Evolutionary conservation across 2,329 filamentous ascomycete genomes (phyloP).

Genomic region (Aspergillus quadricinctus): DNA sequence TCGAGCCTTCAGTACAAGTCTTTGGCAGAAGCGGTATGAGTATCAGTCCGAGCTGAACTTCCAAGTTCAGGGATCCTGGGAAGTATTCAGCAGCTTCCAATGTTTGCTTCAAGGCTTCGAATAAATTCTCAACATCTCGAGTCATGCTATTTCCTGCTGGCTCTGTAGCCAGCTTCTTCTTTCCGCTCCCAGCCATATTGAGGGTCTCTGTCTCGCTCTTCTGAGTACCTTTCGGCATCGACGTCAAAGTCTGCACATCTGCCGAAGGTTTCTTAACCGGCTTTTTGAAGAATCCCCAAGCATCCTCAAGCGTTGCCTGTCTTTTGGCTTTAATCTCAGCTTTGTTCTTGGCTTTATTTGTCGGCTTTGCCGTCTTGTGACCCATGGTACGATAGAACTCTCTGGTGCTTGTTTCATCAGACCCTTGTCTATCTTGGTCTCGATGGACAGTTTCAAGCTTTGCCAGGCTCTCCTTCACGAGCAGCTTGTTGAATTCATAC

Average conservation of each 20-base stretch:
- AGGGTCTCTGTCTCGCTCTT: not conserved
- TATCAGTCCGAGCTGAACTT: slow-evolving; percentile 36
- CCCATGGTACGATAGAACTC: slow-evolving; percentile 27
- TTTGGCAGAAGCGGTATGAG: slow-evolving; percentile 26
- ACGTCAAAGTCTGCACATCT: not conserved
- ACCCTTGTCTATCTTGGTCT: slow-evolving; percentile 5
- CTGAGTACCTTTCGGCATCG: not conserved
- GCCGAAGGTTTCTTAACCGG: slow-evolving; percentile 2
- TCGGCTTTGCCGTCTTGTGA: slow-evolving; percentile 21
- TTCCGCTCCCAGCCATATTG: not conserved
- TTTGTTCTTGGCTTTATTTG: slow-evolving; percentile 14
- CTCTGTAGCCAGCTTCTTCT: not conserved
- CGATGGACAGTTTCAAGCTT: slow-evolving; percentile 11
- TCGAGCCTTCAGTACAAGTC: slow-evolving; percentile 9
- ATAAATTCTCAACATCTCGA: slow-evolving; percentile 21
- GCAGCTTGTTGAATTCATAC: not conserved
- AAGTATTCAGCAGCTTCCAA: slow-evolving; percentile 34
- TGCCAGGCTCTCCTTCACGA: slow-evolving; percentile 7
- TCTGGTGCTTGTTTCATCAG: slow-evolving; percentile 20
- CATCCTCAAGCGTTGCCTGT: slow-evolving; percentile 26
- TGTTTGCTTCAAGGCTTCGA: slow-evolving; percentile 23
- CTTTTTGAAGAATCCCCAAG: slow-evolving; percentile 21
- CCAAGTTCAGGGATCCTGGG: slow-evolving; percentile 31
- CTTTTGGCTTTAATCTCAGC: slow-evolving; percentile 16
- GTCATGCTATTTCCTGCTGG: slow-evolving; percentile 2